Evolutionary conservation across 2,329 filamentous ascomycete genomes (phyloP).

Genomic region (Cephalotrichum gorgonifer): DNA sequence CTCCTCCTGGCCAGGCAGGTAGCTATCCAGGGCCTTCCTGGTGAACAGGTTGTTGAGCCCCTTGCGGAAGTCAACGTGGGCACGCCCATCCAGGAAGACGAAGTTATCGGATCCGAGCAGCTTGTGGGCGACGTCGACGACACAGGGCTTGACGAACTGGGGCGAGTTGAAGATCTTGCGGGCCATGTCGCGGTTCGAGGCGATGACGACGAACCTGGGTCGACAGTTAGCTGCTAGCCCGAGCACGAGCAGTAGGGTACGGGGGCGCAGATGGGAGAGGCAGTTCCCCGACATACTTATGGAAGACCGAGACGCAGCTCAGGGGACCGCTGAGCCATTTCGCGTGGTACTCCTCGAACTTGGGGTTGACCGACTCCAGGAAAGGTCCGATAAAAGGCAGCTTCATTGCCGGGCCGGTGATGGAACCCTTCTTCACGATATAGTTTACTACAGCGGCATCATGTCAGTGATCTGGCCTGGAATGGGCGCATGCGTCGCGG

Average conservation of each 20-base stretch:
- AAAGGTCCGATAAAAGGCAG: conserved; percentile 92
- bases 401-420: conserved; percentile 66
- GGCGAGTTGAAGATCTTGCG: conserved; percentile 97
- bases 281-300: conserved; percentile 59
- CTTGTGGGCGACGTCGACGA: conserved; percentile 90
- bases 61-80: conserved; percentile 94
- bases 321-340: conserved; percentile 89
- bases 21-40: conserved; percentile 73
- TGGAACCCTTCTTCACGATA: conserved; percentile 62
- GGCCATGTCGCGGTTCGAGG: conserved; percentile 86
- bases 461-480: background rate
- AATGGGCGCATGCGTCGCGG: background rate
- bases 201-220: conserved; percentile 86
- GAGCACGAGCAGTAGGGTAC: background rate
- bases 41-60: conserved; percentile 93
- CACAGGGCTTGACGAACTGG: conserved; percentile 83
- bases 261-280: background rate
- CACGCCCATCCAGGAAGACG: conserved; percentile 94
- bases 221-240: background rate
- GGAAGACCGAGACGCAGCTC: conserved; percentile 97
- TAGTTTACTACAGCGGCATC: conserved; percentile 53
- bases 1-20: conserved; percentile 86
- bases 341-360: conserved; percentile 80
- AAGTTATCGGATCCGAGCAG: conserved; percentile 87
- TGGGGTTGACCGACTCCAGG: conserved; percentile 80